A percentile compares a stretch with the other conserved stretches of the same genome.
phyloP scores from a whole-genome alignment of 257 asterid species.

The Asclepias syriaca region DNA sequence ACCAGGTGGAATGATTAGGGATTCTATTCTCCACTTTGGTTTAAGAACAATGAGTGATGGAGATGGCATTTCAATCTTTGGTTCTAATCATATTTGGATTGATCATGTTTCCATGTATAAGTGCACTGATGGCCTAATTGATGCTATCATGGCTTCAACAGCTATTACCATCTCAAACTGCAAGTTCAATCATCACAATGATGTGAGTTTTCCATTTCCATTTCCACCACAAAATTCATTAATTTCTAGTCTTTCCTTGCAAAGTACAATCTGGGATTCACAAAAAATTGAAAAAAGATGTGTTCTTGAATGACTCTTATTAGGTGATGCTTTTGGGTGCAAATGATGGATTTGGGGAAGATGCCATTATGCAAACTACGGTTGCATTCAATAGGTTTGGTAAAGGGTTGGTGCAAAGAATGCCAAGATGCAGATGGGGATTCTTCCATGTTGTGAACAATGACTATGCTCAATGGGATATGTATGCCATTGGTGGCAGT shows the following conservation, averaged over 20 bases:
- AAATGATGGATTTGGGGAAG: slow-evolving; percentile 37
- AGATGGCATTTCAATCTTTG: slow-evolving; percentile 52
- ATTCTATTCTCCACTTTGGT: slow-evolving; percentile 47
- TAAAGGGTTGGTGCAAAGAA: slow-evolving; percentile 62
- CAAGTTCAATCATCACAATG: slow-evolving; percentile 78
- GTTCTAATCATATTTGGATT: slow-evolving; percentile 61
- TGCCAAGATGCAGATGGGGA: slow-evolving; percentile 39
- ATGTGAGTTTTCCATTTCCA: background rate
- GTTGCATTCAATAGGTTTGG: slow-evolving; percentile 73
- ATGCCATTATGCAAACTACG: slow-evolving; percentile 69
- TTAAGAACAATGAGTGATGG: slow-evolving; percentile 71
- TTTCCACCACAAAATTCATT: background rate
- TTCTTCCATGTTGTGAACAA: slow-evolving; percentile 16
- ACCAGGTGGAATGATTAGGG: slow-evolving; percentile 60
- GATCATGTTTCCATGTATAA: slow-evolving; percentile 58
- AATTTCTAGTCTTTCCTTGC: background rate
- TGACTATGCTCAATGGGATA: slow-evolving; percentile 17
- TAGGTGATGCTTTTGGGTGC: slow-evolving; percentile 81
- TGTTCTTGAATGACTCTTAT: background rate
- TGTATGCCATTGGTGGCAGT: slow-evolving; percentile 20
- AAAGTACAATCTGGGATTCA: no score
- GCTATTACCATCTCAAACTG: slow-evolving; percentile 83
- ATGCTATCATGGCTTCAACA: slow-evolving; percentile 76
- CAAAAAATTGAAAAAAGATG: no score
- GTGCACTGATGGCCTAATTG: slow-evolving; percentile 64